Evolutionary conservation across 2,329 filamentous ascomycete genomes (phyloP).

Genomic region (Aureobasidium sp.): DNA sequence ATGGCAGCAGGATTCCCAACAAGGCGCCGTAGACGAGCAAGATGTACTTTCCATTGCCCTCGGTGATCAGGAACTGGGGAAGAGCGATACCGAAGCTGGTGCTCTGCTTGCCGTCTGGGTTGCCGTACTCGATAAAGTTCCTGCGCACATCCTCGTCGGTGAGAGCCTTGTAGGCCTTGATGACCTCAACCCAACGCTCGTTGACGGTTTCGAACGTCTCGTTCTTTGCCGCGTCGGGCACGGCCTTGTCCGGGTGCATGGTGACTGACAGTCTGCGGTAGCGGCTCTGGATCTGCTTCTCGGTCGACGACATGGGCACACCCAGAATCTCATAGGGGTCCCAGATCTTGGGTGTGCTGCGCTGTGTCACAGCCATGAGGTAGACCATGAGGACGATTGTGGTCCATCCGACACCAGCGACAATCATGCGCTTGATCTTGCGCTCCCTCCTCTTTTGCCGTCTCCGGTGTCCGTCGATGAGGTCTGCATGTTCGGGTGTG

Average conservation of each 20-base stretch:
- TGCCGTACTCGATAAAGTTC: constrained; percentile 92
- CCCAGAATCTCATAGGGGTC: constrained; percentile 94
- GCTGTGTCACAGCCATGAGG: constrained; percentile 71
- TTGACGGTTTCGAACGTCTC: constrained; percentile 79
- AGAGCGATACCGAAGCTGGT: constrained; percentile 96
- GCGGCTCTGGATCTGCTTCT: constrained; percentile 85
- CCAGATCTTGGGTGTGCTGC: constrained; percentile 69
- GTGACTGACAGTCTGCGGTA: constrained; percentile 81
- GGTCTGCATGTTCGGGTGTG: constrained; percentile 69
- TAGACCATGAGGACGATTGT: constrained; percentile 88
- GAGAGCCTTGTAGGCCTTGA: constrained; percentile 94
- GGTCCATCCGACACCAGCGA: constrained; percentile 68
- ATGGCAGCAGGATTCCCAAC: constrained; percentile 83
- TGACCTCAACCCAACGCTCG: constrained; percentile 83
- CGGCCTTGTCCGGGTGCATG: constrained; percentile 87
- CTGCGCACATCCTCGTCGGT: constrained; percentile 96
- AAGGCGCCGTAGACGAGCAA: constrained; percentile 80
- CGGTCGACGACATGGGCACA: constrained; percentile 72
- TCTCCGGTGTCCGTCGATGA: constrained; percentile 72
- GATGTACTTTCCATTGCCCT: constrained; percentile 93
- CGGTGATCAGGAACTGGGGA: constrained; percentile 82
- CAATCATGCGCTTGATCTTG: constrained; percentile 72
- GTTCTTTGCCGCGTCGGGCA: constrained; percentile 76
- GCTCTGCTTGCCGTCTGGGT: constrained; percentile 96
- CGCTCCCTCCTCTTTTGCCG: constrained; percentile 86